Conservation (phyloP, 208 protist genomes). For the Leptomonas seymouri region DNA sequence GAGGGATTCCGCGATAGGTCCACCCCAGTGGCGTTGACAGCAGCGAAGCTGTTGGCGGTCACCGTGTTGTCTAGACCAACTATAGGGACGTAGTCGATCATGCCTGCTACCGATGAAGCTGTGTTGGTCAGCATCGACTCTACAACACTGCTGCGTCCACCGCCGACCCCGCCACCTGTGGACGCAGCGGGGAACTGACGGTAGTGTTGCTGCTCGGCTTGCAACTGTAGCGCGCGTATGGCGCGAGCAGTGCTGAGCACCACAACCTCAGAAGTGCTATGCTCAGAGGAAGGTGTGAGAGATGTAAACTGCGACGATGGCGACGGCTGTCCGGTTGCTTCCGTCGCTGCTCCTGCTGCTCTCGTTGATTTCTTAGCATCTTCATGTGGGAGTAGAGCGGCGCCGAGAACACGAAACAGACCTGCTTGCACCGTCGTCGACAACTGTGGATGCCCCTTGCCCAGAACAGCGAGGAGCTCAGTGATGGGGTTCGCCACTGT, state of each 20-base stretch:
- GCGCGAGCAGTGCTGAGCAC: conserved; percentile 57
- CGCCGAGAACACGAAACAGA: conserved; percentile 55
- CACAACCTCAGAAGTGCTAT: conserved; percentile 27
- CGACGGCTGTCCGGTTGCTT: background rate
- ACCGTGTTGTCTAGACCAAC: conserved; percentile 28
- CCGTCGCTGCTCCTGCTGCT: background rate
- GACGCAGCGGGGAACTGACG: conserved; percentile 1
- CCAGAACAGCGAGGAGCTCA: conserved; percentile 68
- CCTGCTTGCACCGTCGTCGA: conserved; percentile 55
- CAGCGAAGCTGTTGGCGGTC: conserved; percentile 3
- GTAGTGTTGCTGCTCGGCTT: conserved; percentile 62
- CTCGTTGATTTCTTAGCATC: background rate
- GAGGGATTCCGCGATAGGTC: background rate
- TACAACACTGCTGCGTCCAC: background rate
- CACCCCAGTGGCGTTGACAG: no score
- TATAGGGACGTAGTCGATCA: conserved; percentile 36
- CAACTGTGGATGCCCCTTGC: conserved; percentile 61
- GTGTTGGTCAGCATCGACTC: background rate
- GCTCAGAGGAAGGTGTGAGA: background rate
- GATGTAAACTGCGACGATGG: background rate
- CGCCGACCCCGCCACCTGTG: background rate
- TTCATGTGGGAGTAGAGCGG: conserved; percentile 9
- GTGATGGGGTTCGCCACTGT: conserved; percentile 51
- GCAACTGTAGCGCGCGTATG: conserved; percentile 67
- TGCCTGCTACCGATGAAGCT: background rate